Percentiles rank a stretch among this genome's conserved stretches.
These are phyloP conservation scores for Amylocarpus encephaloides DNA, from an alignment of 2,329 filamentous ascomycete genomes.

Conservation along the genomic window DNA sequence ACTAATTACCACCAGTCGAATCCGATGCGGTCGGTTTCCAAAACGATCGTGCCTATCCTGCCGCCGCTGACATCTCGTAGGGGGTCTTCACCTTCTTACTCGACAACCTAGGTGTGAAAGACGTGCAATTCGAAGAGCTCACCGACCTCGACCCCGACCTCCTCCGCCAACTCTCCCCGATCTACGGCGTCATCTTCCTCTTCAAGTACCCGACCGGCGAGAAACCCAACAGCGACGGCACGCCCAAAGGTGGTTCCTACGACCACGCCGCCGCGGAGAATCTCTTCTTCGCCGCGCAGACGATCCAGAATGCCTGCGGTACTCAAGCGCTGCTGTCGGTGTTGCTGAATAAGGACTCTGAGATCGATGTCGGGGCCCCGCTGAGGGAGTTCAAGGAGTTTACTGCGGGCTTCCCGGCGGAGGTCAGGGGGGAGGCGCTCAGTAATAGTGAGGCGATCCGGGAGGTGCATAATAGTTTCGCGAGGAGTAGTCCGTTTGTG, in stretches of 20 bases:
- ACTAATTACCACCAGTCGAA: conserved; percentile 53
- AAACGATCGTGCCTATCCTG: conserved; percentile 1
- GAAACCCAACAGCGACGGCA: conserved; percentile 46
- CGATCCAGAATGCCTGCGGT: conserved; percentile 96
- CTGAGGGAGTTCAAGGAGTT: conserved; percentile 66
- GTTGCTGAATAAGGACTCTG: conserved; percentile 71
- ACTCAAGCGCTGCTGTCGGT: conserved; percentile 93
- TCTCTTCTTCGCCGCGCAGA: conserved; percentile 93
- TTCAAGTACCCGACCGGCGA: conserved; percentile 87
- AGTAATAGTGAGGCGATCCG: conserved; percentile 57
- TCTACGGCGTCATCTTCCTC: conserved; percentile 97
- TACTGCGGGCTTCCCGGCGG: conserved; percentile 58
- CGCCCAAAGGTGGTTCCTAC: conserved; percentile 74
- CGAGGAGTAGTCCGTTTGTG: conserved; percentile 76
- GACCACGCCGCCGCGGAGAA: conserved; percentile 67
- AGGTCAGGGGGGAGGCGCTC: conserved; percentile 63
- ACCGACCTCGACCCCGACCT: conserved; percentile 76
- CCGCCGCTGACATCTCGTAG: conserved; percentile 34
- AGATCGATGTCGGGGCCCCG: conserved; percentile 54
- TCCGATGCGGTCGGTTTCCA: conserved; percentile 73
- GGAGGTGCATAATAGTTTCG: conserved; percentile 67
- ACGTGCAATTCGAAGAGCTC: conserved; percentile 96
- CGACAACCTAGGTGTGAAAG: conserved; percentile 82
- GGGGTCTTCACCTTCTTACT: conserved; percentile 97
- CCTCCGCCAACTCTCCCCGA: conserved; percentile 63